Evolutionary conservation across 768 basidiomycete species (phyloP), one percentile per base, ranked within the genome.

Genomic region (Serendipita vermifera): DNA sequence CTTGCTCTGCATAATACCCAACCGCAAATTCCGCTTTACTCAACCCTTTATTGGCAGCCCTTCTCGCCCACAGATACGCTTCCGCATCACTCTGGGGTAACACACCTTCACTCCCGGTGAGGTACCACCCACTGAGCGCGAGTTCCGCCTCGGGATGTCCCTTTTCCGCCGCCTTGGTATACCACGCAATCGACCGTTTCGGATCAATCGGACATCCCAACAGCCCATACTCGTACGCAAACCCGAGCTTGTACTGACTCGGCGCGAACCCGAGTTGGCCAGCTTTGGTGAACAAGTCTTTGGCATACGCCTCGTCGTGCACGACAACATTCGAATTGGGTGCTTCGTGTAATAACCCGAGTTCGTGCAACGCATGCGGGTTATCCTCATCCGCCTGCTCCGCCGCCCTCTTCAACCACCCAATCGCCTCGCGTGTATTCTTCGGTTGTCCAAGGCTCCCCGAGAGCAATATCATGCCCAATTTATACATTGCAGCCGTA

Each of bases 1-100:
- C 96, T 9, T 93, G 85, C 69, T 98, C 96, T 0, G 91, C 89
- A 68, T 98, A 99, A 69, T 97, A 96, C 24, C 94, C 96, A 17
- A 98, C 94, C 7, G 96, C 96, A 70, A 97, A 99, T 69, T 99
- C 96, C 0, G 96, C 96, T 69, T 96, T 97, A 66, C 85, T 85
- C 63, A 96, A 66, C 4, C 94, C 96, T 69, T 96, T 97, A 69
- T 97, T 96, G 22, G 92, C 96, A 15, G 93, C 92, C 55, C 89
- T 79, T 31, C 93, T 76, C 9, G 94, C 96, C 96, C 96, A 99
- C 36, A 99, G 69, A 69, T 96, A 99, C n/a, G 96, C 96, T 68
- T 99, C 96, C 2, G 86, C 87, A 68, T 99, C 96, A 63, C 88
- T 92, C 73, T 98, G 96, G 70, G 96, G 96, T 64, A 99, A 71